Evolutionary conservation across 1,284 basidiomycete genomes (phyloP).

Genomic region (Phellopilus nigrolimitatus): DNA sequence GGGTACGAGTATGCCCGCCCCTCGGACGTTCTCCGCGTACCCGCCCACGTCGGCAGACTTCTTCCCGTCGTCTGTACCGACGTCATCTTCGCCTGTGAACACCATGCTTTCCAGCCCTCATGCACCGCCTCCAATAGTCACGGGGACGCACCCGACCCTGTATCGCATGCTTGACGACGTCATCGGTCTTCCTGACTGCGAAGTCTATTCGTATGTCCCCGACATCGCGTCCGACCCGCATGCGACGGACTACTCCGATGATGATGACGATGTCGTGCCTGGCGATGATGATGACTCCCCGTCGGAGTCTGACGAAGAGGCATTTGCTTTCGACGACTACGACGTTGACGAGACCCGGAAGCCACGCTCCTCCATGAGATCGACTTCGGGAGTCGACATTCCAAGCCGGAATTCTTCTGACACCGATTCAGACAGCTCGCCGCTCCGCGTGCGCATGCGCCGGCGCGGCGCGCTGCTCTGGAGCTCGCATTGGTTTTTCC

Average conservation of each 20-base stretch:
- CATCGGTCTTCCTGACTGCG: constrained; percentile 87
- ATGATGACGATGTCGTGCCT: constrained; percentile 60
- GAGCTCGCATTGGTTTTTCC: constrained; percentile 98
- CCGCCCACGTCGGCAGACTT: constrained; percentile 68
- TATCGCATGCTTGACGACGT: constrained; percentile 88
- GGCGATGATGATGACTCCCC: constrained; percentile 58
- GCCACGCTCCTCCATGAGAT: constrained; percentile 31
- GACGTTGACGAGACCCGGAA: constrained; percentile 58
- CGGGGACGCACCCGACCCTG: constrained; percentile 72
- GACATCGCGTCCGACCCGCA: constrained; percentile 96
- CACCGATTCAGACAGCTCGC: constrained; percentile 28
- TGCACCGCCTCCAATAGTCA: constrained; percentile 49
- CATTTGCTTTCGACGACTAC: constrained; percentile 77
- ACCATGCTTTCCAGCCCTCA: constrained; percentile 57
- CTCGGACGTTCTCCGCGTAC: constrained; percentile 77
- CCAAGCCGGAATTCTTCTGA: constrained; percentile 21
- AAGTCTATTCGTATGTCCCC: constrained; percentile 93
- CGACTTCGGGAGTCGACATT: constrained; percentile 12
- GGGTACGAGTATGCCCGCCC: constrained; percentile 60
- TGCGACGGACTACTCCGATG: constrained; percentile 75
- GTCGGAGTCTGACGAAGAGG: constrained; percentile 53
- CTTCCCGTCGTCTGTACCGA: constrained; percentile 68
- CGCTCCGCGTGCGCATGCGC: constrained; percentile 28
- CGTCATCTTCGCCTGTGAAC: constrained; percentile 60
- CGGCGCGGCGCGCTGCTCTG: constrained; percentile 81